Base-by-base conservation (phyloP, 208 protist species). In the Leishmania arabica region DNA sequence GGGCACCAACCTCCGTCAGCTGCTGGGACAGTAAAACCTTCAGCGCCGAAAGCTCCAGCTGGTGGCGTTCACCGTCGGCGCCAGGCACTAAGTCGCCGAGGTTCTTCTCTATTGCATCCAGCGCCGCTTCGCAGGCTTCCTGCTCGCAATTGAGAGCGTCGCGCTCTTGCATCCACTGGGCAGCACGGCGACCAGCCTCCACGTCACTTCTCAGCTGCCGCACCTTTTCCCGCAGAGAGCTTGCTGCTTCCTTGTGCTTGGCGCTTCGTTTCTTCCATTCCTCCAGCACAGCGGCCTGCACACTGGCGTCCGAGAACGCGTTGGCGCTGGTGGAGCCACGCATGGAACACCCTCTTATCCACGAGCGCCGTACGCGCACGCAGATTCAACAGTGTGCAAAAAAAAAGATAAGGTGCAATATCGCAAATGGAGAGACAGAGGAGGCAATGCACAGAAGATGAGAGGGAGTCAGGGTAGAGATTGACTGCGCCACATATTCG, bases 231-330 rank as follows among this genome's bases (percentile, higher is more conserved):
- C 74, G 62, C 47, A 92, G 81, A 5, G 42, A 75, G 34, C 47
- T 77, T 24, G 86, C 82, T 40, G 73, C 87, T 64, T 87, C 51
- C 24, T 77, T 70, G 47, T 84, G 83, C 64, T 78, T 4, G 37
- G 56, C 79, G 21, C 77, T 82, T 66, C 65, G 86, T 64, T 75
- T 69, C 58, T 80, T 86, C 90, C 90, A 93, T 62, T 88, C 83
- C n/a, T 82, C n/a, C n/a, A 93, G 68, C 8, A 82, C 88, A 5
- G 85, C 86, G 6, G 82, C 72, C 68, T 91, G 90, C 15, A 74
- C 79, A 5, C 79, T 79, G 1, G 77, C 88, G 11, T 83, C 66
- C 11, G 86, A 82, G 69, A 86, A 91, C 17, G 83, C 84, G 65
- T 82, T 85, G 24, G 65, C 11, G 31, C 58, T 56, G 15, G 31